phyloP scores from a whole-genome alignment of 2,329 filamentous ascomycete genomes.

The Ascochyta clinopodiicola region DNA sequence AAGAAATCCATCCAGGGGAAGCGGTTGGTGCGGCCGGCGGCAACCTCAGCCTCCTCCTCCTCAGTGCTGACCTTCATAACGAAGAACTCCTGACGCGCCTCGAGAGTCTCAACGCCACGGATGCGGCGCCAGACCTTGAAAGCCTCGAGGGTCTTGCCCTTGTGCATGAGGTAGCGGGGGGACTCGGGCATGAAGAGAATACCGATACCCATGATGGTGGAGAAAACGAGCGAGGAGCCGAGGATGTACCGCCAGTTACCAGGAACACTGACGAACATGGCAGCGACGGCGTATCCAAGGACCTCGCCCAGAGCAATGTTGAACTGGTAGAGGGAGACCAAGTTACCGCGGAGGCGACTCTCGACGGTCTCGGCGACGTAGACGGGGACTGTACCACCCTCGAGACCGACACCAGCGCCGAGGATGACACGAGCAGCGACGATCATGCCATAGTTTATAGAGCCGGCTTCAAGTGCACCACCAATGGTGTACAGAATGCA shows the following conservation, averaged over 20 bases:
- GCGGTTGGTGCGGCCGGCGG: constrained; percentile 60
- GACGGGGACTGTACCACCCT: constrained; percentile 76
- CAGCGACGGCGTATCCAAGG: constrained; percentile 73
- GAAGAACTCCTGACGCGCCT: constrained; percentile 73
- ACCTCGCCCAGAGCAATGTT: constrained; percentile 79
- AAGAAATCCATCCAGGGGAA: constrained; percentile 78
- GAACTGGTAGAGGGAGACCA: constrained; percentile 77
- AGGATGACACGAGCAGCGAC: constrained; percentile 71
- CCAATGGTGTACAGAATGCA: constrained; percentile 74
- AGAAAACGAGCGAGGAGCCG: constrained; percentile 74
- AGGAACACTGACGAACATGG: constrained; percentile 72
- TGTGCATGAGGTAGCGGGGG: constrained; percentile 74
- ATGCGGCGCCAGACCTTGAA: constrained; percentile 77
- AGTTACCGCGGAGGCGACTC: constrained; percentile 70
- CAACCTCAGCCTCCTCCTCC: constrained; percentile 59
- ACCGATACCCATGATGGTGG: constrained; percentile 65
- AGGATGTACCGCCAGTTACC: constrained; percentile 79
- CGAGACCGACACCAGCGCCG: constrained; percentile 73
- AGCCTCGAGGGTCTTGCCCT: constrained; percentile 64
- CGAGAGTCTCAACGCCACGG: constrained; percentile 63
- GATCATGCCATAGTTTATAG: constrained; percentile 75
- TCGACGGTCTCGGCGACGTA: constrained; percentile 78
- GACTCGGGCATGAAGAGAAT: constrained; percentile 76
- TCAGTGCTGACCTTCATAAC: constrained; percentile 71
- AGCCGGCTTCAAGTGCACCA: constrained; percentile 70